Conservation (phyloP, 805 yeast species). For the Saturnispora silvae region DNA sequence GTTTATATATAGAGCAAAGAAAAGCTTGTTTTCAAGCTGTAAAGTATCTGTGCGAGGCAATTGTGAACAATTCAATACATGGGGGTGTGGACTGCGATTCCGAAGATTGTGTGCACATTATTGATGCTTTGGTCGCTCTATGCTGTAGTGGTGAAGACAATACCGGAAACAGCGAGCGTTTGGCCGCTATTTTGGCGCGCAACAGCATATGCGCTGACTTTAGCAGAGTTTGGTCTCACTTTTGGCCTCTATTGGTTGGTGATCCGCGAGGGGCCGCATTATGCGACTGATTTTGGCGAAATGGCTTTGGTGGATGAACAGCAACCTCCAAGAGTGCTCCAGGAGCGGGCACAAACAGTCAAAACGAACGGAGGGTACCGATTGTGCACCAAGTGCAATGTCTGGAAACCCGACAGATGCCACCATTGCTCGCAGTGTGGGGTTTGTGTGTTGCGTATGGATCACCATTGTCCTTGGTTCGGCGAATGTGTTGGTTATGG, state of each 20-base stretch:
- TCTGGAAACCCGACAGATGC: conserved; percentile 51
- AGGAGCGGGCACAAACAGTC: conserved; percentile 32
- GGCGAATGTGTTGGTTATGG: conserved; percentile 74
- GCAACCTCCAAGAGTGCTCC: conserved; percentile 33
- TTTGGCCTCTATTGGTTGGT: conserved; percentile 44
- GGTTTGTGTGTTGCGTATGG: conserved; percentile 41
- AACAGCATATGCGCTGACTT: conserved; percentile 19
- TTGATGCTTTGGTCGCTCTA: conserved; percentile 40
- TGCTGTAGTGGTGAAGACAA: conserved; percentile 26
- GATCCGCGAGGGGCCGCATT: conserved; percentile 37
- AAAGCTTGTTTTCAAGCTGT: too few species aligned
- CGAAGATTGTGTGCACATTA: conserved; percentile 35
- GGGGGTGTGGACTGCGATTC: conserved; percentile 30
- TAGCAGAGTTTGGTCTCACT: conserved; percentile 27
- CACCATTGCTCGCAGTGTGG: conserved; percentile 47
- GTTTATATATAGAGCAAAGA: background rate
- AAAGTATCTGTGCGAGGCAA: too few species aligned
- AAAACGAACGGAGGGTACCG: conserved; percentile 56
- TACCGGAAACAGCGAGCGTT: conserved; percentile 14
- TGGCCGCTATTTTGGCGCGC: conserved; percentile 14
- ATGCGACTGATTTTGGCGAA: conserved; percentile 13
- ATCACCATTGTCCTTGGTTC: conserved; percentile 82
- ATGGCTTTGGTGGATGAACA: conserved; percentile 8
- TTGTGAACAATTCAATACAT: too few species aligned
- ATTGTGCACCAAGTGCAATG: conserved; percentile 40